Base-by-base conservation (phyloP, 345 rosid species). In the Mercurialis annua region DNA sequence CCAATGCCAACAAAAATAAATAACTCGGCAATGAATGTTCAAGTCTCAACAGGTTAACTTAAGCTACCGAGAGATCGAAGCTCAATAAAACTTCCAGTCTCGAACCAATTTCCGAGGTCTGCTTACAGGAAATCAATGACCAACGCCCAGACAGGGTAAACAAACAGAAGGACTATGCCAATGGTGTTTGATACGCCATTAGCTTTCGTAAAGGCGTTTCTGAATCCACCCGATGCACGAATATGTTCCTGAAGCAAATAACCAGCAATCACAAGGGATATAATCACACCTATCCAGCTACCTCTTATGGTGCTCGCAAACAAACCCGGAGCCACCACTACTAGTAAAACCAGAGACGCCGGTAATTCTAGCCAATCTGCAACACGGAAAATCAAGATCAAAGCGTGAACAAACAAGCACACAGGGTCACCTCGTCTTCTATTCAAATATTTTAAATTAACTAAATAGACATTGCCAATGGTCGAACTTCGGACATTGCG, bases 231-330 rank as follows among this genome's bases (percentile, higher is more conserved):
- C 0, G 96, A 81, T 48, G 94, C 97, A 18, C 96, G 79, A 75
- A 88, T 86, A 72, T 93, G 98, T 68, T 93, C 94, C 74, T 90
- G 98, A 69, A 88, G 92, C 77, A 92, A 76, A 66, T 90, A 90
- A 63, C 89, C 85, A 14, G 90, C 94, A 26, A 90, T 86, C 10
- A 1, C 77, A 15, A 93, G 90, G 71, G 94, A 93, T 58, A 89
- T 78, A 1, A 2, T 74, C 57, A 79, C 77, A 20, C 98, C 98
- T 7, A 87, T 20, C 90, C 88, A 86, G 64, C 52, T 47, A 76
- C 56, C 52, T 73, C 86, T 84, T 20, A 90, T 0, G 8, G 87
- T 78, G 64, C 75, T 67, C 3, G 96, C 86, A 11, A 90, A 65
- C 44, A 93, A 65, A 38, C 80, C 69, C 0, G 96, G 98, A 26